phyloP scores from a whole-genome alignment of 1,139 yeast genomes.

The Sugiyamaella japonica region DNA sequence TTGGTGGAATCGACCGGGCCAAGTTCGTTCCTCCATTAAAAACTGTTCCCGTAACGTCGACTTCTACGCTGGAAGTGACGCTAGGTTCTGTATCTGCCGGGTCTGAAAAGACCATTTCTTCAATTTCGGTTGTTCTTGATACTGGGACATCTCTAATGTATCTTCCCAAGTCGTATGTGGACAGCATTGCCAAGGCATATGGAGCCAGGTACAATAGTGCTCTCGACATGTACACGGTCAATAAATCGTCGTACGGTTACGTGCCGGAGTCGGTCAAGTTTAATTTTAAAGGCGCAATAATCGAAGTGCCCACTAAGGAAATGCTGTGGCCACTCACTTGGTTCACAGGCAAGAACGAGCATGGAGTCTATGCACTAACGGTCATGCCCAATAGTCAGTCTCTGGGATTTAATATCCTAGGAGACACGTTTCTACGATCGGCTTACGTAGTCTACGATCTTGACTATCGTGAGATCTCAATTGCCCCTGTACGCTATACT shows the following conservation, averaged over 20 bases:
- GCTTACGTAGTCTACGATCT: slow-evolving; percentile 79
- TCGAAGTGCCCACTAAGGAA: slow-evolving; percentile 46
- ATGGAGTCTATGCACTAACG: slow-evolving; percentile 27
- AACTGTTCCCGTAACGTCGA: slow-evolving; percentile 43
- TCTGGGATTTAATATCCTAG: slow-evolving; percentile 47
- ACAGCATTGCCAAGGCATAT: slow-evolving; percentile 30
- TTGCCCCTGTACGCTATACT: slow-evolving; percentile 36
- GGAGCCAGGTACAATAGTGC: slow-evolving; percentile 42
- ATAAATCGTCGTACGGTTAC: slow-evolving; percentile 26
- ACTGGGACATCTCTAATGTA: slow-evolving; percentile 43
- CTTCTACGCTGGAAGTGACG: slow-evolving; percentile 26
- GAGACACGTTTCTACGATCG: slow-evolving; percentile 71
- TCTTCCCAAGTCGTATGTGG: slow-evolving; percentile 33
- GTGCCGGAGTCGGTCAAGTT: slow-evolving; percentile 39
- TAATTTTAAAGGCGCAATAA: slow-evolving; percentile 46
- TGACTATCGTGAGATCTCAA: slow-evolving; percentile 58
- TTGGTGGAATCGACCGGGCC: slow-evolving; percentile 61
- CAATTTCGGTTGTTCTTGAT: slow-evolving; percentile 35
- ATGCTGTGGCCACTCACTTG: slow-evolving; percentile 37
- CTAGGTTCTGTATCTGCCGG: slow-evolving; percentile 20
- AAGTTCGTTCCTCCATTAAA: slow-evolving; percentile 52
- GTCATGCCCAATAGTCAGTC: slow-evolving; percentile 32
- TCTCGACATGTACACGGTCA: slow-evolving; percentile 44
- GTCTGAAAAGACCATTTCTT: slow-evolving; percentile 11
- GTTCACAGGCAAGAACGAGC: slow-evolving; percentile 26